Evolutionary conservation across 2,329 filamentous ascomycete species (phyloP).

Genomic region (Bipolaris bicolor): DNA sequence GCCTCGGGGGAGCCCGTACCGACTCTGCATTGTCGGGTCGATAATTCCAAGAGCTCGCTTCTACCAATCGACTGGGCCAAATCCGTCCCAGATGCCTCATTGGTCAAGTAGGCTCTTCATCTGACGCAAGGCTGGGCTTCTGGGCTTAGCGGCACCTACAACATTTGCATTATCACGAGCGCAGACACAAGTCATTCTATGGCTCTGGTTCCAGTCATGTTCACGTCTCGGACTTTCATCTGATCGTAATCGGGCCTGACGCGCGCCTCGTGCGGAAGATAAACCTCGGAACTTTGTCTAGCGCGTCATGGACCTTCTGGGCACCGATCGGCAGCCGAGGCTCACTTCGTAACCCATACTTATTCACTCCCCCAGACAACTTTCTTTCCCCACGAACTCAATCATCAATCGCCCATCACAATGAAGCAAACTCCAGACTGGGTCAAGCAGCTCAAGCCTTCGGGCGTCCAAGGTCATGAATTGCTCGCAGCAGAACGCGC

Average conservation of each 20-base stretch:
- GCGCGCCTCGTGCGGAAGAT: constrained; percentile 2
- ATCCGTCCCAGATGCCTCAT: background rate
- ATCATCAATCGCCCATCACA: constrained; percentile 11
- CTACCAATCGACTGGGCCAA: constrained; percentile 1
- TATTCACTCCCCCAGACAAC: constrained; percentile 12
- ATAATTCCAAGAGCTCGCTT: background rate
- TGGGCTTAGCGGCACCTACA: constrained; percentile 3
- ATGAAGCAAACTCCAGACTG: constrained; percentile 62
- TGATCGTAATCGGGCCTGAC: background rate
- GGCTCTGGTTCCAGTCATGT: background rate
- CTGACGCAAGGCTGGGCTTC: background rate
- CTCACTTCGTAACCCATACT: constrained; percentile 17
- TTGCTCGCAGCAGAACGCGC: constrained; percentile 72
- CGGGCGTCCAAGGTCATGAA: constrained; percentile 71
- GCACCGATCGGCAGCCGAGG: constrained; percentile 33
- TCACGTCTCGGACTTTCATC: constrained; percentile 1
- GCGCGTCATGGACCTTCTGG: constrained; percentile 20
- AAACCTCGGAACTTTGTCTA: constrained; percentile 35
- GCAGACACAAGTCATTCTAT: background rate
- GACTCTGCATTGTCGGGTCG: background rate
- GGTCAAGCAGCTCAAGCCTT: constrained; percentile 70
- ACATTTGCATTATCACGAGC: constrained; percentile 6
- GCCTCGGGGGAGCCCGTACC: background rate
- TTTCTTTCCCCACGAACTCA: constrained; percentile 15
- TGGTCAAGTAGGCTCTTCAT: background rate